Conservation (phyloP, 1,139 yeast genomes). For the Debaryomyces psychrophilus region DNA sequence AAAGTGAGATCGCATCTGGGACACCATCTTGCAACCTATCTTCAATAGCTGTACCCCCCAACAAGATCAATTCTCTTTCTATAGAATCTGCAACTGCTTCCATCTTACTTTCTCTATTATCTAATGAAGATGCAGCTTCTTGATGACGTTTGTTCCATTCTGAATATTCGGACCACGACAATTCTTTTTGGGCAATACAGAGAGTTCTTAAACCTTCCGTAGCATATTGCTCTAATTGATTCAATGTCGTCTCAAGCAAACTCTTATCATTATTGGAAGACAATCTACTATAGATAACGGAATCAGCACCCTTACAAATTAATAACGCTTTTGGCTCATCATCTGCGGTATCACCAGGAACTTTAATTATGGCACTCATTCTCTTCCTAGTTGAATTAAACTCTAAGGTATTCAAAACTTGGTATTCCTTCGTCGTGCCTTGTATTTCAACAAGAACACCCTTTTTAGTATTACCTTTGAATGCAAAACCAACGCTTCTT, state of each 20-base stretch:
- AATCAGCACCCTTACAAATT: slow-evolving; percentile 55
- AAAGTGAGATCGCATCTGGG: slow-evolving; percentile 48
- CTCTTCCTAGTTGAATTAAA: slow-evolving; percentile 61
- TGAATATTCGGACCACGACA: slow-evolving; percentile 44
- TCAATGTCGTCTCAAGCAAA: slow-evolving; percentile 40
- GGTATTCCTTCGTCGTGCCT: slow-evolving; percentile 49
- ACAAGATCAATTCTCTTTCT: slow-evolving; percentile 44
- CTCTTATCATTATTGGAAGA: slow-evolving; percentile 34
- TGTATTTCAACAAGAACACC: slow-evolving; percentile 48
- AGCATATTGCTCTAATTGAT: slow-evolving; percentile 48
- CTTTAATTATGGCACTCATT: slow-evolving; percentile 88
- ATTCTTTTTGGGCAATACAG: slow-evolving; percentile 50
- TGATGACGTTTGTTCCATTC: slow-evolving; percentile 48
- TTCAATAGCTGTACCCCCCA: slow-evolving; percentile 59
- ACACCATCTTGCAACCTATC: slow-evolving; percentile 56
- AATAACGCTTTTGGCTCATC: slow-evolving; percentile 45
- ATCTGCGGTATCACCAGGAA: slow-evolving; percentile 38
- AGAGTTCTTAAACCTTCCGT: slow-evolving; percentile 53
- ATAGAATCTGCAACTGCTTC: slow-evolving; percentile 53
- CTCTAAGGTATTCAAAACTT: slow-evolving; percentile 53
- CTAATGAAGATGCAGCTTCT: slow-evolving; percentile 47
- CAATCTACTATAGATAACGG: slow-evolving; percentile 47
- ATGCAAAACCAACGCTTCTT: slow-evolving; percentile 55
- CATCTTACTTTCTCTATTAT: slow-evolving; percentile 47
- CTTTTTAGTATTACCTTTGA: slow-evolving; percentile 49